Evolutionary conservation across 2,329 filamentous ascomycete species (phyloP).

Genomic region (Hypoxylon sp.): DNA sequence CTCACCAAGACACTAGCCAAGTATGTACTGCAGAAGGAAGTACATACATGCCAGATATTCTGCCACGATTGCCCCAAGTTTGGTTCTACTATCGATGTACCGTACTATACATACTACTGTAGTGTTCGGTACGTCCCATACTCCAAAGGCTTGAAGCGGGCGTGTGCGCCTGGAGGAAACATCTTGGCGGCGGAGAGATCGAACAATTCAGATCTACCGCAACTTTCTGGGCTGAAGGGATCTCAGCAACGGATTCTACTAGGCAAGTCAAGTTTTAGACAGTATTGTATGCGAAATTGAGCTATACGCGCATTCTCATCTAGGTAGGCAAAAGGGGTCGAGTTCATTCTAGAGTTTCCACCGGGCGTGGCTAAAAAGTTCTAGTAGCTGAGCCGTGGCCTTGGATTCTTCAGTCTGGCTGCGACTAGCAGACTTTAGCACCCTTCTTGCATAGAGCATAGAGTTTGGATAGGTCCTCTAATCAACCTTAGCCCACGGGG

Average conservation of each 20-base stretch:
- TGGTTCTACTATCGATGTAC: conserved; percentile 33
- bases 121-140: conserved; percentile 24
- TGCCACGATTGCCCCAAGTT: conserved; percentile 41
- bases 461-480: conserved; percentile 17
- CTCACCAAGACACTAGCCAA: conserved; percentile 18
- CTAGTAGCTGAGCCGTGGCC: conserved; percentile 12
- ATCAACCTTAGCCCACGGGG: conserved; percentile 23
- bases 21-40: neutral
- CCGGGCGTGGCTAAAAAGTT: conserved; percentile 18
- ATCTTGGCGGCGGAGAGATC: conserved; percentile 42
- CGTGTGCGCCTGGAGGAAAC: conserved; percentile 31
- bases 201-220: conserved; percentile 31
- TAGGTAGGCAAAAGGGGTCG: neutral
- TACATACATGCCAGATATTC: conserved; percentile 31
- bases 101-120: conserved; percentile 26
- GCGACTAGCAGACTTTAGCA: conserved; percentile 16
- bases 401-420: conserved; percentile 8
- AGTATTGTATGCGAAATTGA: neutral
- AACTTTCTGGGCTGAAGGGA: conserved; percentile 22
- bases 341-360: conserved; percentile 18
- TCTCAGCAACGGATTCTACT: conserved; percentile 16
- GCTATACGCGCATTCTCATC: conserved; percentile 4
- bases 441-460: conserved; percentile 31
- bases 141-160: conserved; percentile 12
- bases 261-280: conserved; percentile 3